Evolutionary conservation across 2,329 filamentous ascomycete species (phyloP).

Genomic region (Fusarium sp.): DNA sequence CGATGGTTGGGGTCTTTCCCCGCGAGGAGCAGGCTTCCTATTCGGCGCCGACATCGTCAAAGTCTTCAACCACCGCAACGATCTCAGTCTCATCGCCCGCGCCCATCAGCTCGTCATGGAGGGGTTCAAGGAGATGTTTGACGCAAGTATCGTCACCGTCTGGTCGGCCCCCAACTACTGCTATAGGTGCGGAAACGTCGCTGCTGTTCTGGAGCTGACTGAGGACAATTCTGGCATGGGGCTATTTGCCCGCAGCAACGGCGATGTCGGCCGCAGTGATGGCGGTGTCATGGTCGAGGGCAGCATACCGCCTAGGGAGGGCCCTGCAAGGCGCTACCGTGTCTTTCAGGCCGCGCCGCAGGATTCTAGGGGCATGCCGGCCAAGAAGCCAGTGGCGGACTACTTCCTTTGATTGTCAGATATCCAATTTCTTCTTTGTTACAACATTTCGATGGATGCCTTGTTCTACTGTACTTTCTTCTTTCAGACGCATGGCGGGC

Average conservation of each 20-base stretch:
- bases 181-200: constrained; percentile 94
- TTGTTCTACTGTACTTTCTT: not conserved
- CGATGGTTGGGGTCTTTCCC: constrained; percentile 93
- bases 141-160: constrained; percentile 94
- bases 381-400: constrained; percentile 96
- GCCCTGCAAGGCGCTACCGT: constrained; percentile 87
- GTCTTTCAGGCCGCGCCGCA: constrained; percentile 98
- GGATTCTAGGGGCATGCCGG: constrained; percentile 95
- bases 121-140: constrained; percentile 99
- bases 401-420: constrained; percentile 75
- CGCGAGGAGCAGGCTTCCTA: constrained; percentile 91
- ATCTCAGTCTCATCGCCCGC: constrained; percentile 87
- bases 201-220: constrained; percentile 88
- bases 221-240: constrained; percentile 83
- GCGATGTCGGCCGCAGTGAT: constrained; percentile 69
- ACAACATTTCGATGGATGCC: not conserved
- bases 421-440: constrained; percentile 1
- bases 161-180: constrained; percentile 98
- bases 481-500: constrained; percentile 12
- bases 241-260: constrained; percentile 73
- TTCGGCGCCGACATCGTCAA: constrained; percentile 97
- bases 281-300: constrained; percentile 60
- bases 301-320: constrained; percentile 58
- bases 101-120: constrained; percentile 99
- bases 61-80: constrained; percentile 93